These are phyloP conservation scores for Ziziphus jujuba DNA, from an alignment of 306 rosid genomes.

Conservation along the genomic window DNA sequence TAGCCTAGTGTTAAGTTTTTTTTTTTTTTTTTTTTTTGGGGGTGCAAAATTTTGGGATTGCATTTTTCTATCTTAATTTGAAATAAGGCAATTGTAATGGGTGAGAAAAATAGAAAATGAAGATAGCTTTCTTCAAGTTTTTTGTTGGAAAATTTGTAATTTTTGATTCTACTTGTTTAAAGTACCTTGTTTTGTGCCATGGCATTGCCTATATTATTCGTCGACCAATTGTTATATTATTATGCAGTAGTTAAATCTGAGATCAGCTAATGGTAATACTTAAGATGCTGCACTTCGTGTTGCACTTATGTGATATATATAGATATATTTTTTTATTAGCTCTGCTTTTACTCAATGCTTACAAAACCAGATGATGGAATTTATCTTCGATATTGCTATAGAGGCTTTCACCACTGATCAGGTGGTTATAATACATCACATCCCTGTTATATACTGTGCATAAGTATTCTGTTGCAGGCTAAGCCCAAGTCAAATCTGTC, in stretches of 20 bases:
- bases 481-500: constrained; percentile 42
- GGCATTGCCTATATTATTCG: too few species aligned
- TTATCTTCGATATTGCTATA: constrained; percentile 1
- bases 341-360: too few species aligned
- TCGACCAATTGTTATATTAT: too few species aligned
- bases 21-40: too few species aligned
- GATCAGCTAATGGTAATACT: too few species aligned
- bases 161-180: too few species aligned
- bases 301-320: too few species aligned
- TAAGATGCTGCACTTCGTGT: too few species aligned
- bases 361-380: background rate
- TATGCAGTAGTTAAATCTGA: too few species aligned
- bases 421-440: constrained; percentile 1
- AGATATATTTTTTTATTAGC: too few species aligned
- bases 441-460: constrained; percentile 17
- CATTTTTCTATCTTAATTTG: background rate
- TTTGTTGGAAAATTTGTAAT: too few species aligned
- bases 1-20: background rate
- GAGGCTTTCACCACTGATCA: constrained; percentile 21
- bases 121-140: background rate
- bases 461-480: constrained; percentile 48
- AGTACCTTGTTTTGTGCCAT: too few species aligned
- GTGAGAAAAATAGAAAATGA: background rate
- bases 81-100: background rate
- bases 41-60: background rate